Base-by-base conservation (phyloP, 169 alveolate genomes). In the Plasmodium relictum region DNA sequence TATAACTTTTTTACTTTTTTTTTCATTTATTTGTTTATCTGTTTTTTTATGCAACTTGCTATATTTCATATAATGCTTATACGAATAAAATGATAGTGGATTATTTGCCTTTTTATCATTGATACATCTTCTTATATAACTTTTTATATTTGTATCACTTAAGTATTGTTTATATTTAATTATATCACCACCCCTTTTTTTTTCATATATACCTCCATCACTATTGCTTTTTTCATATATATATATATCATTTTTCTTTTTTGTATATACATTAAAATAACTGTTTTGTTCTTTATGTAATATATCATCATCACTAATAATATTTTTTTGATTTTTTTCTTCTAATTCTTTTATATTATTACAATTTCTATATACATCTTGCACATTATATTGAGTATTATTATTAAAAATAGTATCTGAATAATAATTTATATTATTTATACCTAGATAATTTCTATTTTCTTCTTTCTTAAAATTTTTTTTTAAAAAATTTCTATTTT, bases 201-300 rank as follows among this genome's bases (percentile, higher is more conserved):
- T 83, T 70, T 76, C 80, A 20, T 88, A 68, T 24, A 61, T 39
- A 37, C 39, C 83, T 41, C 91, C 93, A 78, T 78, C 89, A 78
- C 89, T 78, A 58, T 78, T 63, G 39, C 68, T 63, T 48, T 58
- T 66, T 37, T 65, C 65, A 54, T 26, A 59, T 24, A n/a, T 20
- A 18, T 42, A 24, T 22, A 44, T 26, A 42, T 65, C 26, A 3
- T 63, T 78, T 58, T 70, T 68, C 44, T 39, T 73, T 20, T 26
- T 73, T 14, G 14, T 72, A 31, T 31, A 31, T 31, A 31, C 6
- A 54, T 54, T 18, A 54, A 54, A 12, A 54, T 54, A 22, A 22
- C 63, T 54, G 63, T 54, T 54, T 12, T 18, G n/a, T 14, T n/a
- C 37, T 54, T n/a, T 24, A 54, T 18, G 63, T n/a, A 54, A 54